Evolutionary conservation across 352 stramenopile species (phyloP), one percentile per base, ranked within the genome.

Genomic region (Pythium chondricola): DNA sequence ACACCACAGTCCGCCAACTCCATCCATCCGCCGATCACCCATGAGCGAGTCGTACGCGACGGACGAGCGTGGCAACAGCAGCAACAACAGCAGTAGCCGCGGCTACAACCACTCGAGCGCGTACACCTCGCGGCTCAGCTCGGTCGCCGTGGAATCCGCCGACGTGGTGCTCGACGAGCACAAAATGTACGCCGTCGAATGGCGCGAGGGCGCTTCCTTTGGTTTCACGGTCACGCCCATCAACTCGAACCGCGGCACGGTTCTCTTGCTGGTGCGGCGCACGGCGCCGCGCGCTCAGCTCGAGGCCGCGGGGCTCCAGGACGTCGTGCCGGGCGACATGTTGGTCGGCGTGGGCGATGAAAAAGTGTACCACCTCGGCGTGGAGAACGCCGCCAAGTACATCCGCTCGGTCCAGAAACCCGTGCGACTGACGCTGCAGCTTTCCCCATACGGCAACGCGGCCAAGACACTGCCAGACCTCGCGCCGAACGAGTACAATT

Each of bases 401-500:
- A 39, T 92, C 43, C 81, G 78, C 1, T 74, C 63, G 0, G 74
- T 88, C 18, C 58, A 59, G 8, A 92, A 89, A 55, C 81, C 81
- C 35, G 73, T 92, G 47, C 64, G 61, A 2, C 45, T 92, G 10
- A 85, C 69, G 32, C 48, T 92, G 32, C 81, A 92, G 50, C 43
- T 86, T 9, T 83, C 67, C 8, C 77, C 77, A 4, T 87, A 80
- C 52, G 69, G 72, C 25, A 40, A 49, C n/a, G 39, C 63, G 13
- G 60, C 63, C 16, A 77, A 83, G 40, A 63, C 68, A 37, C 51
- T 88, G 13, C 74, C 77, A 0, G 61, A 71, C 25, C 51, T 83
- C 6, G 74, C 77, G 29, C 64, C 77, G 30, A 89, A 92, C 38
- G 81, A 92, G 52, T 92, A 86, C 66, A 72, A 85, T 50, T 92